Conservation (phyloP, 208 protist species). For the Acanthamoeba triangularis region DNA sequence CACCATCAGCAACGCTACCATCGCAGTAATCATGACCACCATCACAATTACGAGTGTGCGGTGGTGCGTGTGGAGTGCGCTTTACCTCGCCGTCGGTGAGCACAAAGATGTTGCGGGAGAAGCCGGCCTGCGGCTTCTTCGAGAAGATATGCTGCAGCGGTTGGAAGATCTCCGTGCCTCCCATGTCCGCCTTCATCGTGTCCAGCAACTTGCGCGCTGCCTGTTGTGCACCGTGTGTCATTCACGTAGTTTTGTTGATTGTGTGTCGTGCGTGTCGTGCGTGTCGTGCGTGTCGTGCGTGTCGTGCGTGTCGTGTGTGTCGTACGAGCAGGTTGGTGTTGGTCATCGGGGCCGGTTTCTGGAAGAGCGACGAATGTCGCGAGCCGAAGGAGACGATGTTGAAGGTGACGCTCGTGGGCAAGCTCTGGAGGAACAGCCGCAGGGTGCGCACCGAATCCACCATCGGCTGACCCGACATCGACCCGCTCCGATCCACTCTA, state of each 20-base stretch:
- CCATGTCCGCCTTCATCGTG: slow-evolving; percentile 46
- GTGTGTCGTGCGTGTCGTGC: no score
- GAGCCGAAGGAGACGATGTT: slow-evolving; percentile 22
- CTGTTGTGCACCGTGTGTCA: neutral
- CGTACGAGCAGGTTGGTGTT: neutral
- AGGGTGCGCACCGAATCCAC: slow-evolving; percentile 12
- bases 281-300: no score
- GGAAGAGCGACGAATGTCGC: neutral
- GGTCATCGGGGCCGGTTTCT: neutral
- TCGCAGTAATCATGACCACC: no score
- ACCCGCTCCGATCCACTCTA: slow-evolving; percentile 24
- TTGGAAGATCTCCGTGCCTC: neutral
- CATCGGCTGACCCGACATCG: neutral
- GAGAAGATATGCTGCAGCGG: slow-evolving; percentile 6
- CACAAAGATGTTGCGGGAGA: slow-evolving; percentile 41
- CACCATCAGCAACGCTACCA: no score
- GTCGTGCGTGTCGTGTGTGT: neutral
- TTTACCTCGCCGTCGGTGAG: slow-evolving; percentile 40
- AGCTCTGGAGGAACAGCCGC: slow-evolving; percentile 51
- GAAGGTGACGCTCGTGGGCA: slow-evolving; percentile 18
- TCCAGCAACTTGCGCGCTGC: neutral
- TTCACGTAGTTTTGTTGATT: no score
- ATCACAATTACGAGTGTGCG: no score
- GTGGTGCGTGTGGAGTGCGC: neutral
- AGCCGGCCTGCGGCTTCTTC: neutral